These are phyloP conservation scores for Tulasnella sp. DNA, from an alignment of 768 basidiomycete genomes.

Conservation along the genomic window DNA sequence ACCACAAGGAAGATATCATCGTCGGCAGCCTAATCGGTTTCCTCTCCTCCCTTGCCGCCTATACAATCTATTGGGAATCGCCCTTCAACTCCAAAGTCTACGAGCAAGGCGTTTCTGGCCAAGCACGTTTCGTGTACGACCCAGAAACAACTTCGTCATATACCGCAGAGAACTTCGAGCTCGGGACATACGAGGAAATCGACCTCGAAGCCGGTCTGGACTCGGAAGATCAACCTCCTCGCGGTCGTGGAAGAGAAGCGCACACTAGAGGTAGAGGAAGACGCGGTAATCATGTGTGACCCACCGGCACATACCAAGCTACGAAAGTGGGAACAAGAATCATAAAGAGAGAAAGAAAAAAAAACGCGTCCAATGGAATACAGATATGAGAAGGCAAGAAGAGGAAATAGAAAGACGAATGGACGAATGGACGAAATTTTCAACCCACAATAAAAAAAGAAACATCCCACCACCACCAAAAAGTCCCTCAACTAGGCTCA, in stretches of 20 bases:
- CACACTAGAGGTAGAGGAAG: not conserved
- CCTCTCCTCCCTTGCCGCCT: conserved; percentile 37
- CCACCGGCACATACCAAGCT: conserved; percentile 18
- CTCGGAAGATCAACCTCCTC: conserved; percentile 11
- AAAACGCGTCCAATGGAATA: not conserved
- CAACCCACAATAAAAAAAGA: conserved; percentile 21
- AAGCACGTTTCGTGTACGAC: conserved; percentile 9
- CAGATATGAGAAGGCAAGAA: not conserved
- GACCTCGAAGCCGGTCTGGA: conserved; percentile 20
- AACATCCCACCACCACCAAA: conserved; percentile 37
- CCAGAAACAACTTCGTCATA: not conserved
- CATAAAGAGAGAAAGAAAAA: not conserved
- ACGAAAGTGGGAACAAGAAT: not conserved
- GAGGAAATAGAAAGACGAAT: conserved; percentile 20
- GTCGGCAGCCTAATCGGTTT: conserved; percentile 49
- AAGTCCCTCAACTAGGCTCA: conserved; percentile 56
- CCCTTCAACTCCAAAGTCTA: conserved; percentile 34
- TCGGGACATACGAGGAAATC: conserved; percentile 35
- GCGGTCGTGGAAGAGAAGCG: not conserved
- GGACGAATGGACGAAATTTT: conserved; percentile 20
- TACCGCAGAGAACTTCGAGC: conserved; percentile 33
- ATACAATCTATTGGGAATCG: conserved; percentile 53
- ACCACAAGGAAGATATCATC: conserved; percentile 58
- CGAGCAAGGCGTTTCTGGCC: not conserved
- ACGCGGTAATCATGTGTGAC: not conserved